A percentile compares a stretch with the other conserved stretches of the same genome.
Evolutionary conservation across 73 alveolate genomes (phyloP).

Genomic region (Diophrys appendiculata): DNA sequence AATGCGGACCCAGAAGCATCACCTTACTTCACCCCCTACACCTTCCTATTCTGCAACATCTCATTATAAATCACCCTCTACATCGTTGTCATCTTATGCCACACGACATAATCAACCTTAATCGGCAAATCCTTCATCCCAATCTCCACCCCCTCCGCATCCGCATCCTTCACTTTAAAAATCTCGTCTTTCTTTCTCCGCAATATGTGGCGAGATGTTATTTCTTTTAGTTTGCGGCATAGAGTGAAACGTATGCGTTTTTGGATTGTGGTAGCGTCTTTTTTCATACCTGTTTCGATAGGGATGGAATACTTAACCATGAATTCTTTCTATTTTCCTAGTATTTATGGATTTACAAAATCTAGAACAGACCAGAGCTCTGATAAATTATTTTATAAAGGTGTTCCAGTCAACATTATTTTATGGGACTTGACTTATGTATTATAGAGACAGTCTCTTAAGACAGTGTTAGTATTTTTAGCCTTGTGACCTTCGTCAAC

Average conservation of each 20-base stretch:
- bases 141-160: constrained; percentile 18
- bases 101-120: constrained; percentile 75
- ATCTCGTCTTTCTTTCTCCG: constrained; percentile 73
- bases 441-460: constrained; percentile 55
- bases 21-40: constrained; percentile 43
- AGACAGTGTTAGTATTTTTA: constrained; percentile 70
- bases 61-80: constrained; percentile 60
- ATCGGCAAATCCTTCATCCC: constrained; percentile 65
- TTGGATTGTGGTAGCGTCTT: constrained; percentile 57
- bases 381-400: constrained; percentile 66
- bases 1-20: background rate
- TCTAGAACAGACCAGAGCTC: constrained; percentile 83
- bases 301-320: constrained; percentile 66
- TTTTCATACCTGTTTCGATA: constrained; percentile 69
- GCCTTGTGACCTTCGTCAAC: constrained; percentile 89
- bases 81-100: constrained; percentile 73
- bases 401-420: constrained; percentile 76
- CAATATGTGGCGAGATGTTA: constrained; percentile 60
- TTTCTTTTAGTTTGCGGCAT: constrained; percentile 48
- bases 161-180: constrained; percentile 33
- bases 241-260: constrained; percentile 54
- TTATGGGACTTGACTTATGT: constrained; percentile 56
- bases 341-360: constrained; percentile 67
- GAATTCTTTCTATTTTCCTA: constrained; percentile 65
- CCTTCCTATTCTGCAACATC: constrained; percentile 58